Evolutionary conservation across 345 rosid species (phyloP).

Genomic region (Punica granatum): DNA sequence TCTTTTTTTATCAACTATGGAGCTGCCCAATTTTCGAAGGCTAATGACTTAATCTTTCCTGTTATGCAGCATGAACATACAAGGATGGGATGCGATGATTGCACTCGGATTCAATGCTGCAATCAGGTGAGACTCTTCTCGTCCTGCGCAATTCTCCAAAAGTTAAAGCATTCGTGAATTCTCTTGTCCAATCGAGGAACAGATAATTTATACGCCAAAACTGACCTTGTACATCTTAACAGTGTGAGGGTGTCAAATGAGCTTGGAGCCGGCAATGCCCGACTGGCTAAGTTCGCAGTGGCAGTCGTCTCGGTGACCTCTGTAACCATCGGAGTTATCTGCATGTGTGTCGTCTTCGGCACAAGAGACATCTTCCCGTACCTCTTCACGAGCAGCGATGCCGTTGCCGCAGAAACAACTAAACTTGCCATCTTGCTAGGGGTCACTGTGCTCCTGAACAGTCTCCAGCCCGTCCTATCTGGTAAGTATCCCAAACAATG

Average conservation of each 20-base stretch:
- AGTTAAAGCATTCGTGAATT: not conserved
- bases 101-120: conserved; percentile 90
- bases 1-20: too few species aligned
- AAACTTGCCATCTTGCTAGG: conserved; percentile 50
- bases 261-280: conserved; percentile 69
- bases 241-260: conserved; percentile 90
- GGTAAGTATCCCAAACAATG: conserved; percentile 27
- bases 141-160: not conserved
- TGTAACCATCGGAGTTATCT: conserved; percentile 39
- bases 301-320: conserved; percentile 66
- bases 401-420: conserved; percentile 68
- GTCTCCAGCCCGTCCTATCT: conserved; percentile 81
- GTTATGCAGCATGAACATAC: conserved; percentile 70
- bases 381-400: conserved; percentile 59
- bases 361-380: conserved; percentile 58
- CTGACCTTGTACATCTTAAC: not conserved
- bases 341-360: conserved; percentile 44
- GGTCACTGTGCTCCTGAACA: conserved; percentile 63
- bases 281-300: conserved; percentile 58
- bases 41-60: not conserved
- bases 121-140: conserved; percentile 43
- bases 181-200: not conserved
- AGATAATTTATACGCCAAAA: not conserved
- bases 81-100: conserved; percentile 88
- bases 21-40: not conserved